phyloP scores from a whole-genome alignment of 495 filamentous ascomycete species.

The Penicillium riverlandense region DNA sequence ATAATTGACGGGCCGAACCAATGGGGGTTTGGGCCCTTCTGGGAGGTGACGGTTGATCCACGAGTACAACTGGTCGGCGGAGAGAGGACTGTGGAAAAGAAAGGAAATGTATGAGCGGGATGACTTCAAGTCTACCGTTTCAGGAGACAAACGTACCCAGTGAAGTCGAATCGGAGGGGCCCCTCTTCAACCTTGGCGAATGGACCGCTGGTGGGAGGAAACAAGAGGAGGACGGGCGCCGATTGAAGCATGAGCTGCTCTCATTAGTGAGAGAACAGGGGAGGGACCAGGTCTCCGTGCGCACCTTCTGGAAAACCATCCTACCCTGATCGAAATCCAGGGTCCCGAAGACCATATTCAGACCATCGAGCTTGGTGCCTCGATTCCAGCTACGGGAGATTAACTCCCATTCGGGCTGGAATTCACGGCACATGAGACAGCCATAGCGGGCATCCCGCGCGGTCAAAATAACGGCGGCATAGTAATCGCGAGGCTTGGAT shows the following conservation, averaged over 20 bases:
- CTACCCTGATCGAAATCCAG: slow-evolving; percentile 86
- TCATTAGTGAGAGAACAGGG: background rate
- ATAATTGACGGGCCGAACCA: slow-evolving; percentile 85
- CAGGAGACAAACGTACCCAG: slow-evolving; percentile 50
- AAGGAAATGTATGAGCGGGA: background rate
- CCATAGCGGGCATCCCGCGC: slow-evolving; percentile 79
- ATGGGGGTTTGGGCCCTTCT: slow-evolving; percentile 60
- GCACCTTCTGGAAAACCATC: slow-evolving; percentile 80
- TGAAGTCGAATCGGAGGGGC: slow-evolving; percentile 83
- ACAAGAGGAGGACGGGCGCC: slow-evolving; percentile 81
- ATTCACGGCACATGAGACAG: slow-evolving; percentile 80
- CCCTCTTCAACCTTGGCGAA: slow-evolving; percentile 61
- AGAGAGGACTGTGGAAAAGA: slow-evolving; percentile 48
- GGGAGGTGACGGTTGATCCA: slow-evolving; percentile 78
- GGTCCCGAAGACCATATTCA: slow-evolving; percentile 72
- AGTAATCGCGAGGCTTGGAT: slow-evolving; percentile 71
- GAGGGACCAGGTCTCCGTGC: background rate
- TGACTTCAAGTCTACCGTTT: background rate
- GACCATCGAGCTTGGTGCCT: slow-evolving; percentile 65
- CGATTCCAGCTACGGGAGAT: slow-evolving; percentile 81
- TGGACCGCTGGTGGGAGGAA: slow-evolving; percentile 82
- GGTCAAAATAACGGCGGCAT: slow-evolving; percentile 75
- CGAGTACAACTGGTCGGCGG: slow-evolving; percentile 67
- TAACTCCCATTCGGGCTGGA: slow-evolving; percentile 91
- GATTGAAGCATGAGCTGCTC: slow-evolving; percentile 85